Base-by-base conservation (phyloP, 176 grass and related monocot species). In the Juncus effusus region DNA sequence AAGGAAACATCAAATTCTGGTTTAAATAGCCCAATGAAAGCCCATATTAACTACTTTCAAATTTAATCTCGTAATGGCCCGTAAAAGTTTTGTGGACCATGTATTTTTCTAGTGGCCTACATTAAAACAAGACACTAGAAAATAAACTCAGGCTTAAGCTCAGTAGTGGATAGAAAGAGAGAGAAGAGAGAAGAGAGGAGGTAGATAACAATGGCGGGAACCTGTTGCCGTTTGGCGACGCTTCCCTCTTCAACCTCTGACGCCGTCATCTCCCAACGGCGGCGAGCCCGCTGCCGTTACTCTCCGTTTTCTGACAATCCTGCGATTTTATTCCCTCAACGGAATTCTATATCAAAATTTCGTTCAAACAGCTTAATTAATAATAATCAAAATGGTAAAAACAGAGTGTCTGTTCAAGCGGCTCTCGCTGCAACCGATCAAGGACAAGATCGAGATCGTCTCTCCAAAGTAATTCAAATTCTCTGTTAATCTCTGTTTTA, bases 391-490 rank as follows among this genome's bases (percentile, higher is more conserved):
- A 47, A 6, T 47, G 9, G 4, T 47, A 47, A 47, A 9, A 47
- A 47, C 44, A 47, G 44, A 47, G 9, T 76, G 60, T 78, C 81
- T 54, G 67, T 75, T 8, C 71, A 73, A 40, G 64, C 82, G 0
- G 45, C 73, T 36, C 8, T 76, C 47, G 59, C 88, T 42, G 67
- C 84, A 62, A 38, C 54, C 49, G 74, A 77, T 62, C 40, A 74
- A 2, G 90, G 90, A 35, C 80, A 82, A 80, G 80, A 95, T 71
- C 90, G 90, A 80, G 80, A 95, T 71, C 90, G 90, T 50, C 83
- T 95, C 57, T 76, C 78, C 77, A 95, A 95, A 86, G 90, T 90
- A 68, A 7, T 6, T 47, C 53, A 7, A 69, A 6, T 81, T 70
- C 6, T 12, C 11, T 42, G 13, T 5, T 59, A 38, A 42, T 52